Base-by-base conservation (phyloP, 2,329 filamentous ascomycete species). In the Neophaeococcomyces mojaviensis region DNA sequence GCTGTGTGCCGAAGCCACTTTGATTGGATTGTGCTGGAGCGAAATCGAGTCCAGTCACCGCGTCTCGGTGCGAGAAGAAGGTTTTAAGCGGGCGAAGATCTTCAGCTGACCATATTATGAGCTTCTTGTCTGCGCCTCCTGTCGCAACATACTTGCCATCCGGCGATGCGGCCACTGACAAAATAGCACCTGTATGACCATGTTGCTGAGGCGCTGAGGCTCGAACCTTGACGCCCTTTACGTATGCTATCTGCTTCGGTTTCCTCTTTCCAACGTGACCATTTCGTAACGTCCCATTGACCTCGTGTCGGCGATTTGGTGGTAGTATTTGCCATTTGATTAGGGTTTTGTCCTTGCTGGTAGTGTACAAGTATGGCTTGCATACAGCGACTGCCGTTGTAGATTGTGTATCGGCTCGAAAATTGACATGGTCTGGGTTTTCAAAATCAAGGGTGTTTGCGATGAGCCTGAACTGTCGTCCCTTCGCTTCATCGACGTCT, bases 121-220 rank as follows among this genome's bases (percentile, higher is more conserved):
- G 72, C 44, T 84, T 83, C 49, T 81, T 80, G 64, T 97, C 90
- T 53, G 80, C 77, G 40, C 90, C 90, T 40, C 90, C 92, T 0
- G 92, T 97, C 6, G 85, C 92, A 41, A 98, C 80, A 54, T 82
- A 97, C 63, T 86, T 88, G 28, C 92, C 92, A 49, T 94, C 89
- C 37, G 88, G 79, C 0, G 88, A 95, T 16, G 88, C 86, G 0
- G 88, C 89, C 24, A 97, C 82, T 34, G 82, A 81, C 39, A 96
- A 71, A 20, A 98, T 96, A 20, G 79, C 75, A 30, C 78, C 83
- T 1, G 82, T 83, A 61, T 97, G 92, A 10, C 89, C 84, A 57
- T 85, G 76, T 55, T 82, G 64, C 41, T 70, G 67, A 22, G 55
- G 56, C 15, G 61, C 65, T 36, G 64, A 63, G 15, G 61, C 61